Percentiles rank a stretch among this genome's conserved stretches.
These are phyloP conservation scores for Agrocybe chaxingu DNA, from an alignment of 768 basidiomycete genomes.

Conservation along the genomic window DNA sequence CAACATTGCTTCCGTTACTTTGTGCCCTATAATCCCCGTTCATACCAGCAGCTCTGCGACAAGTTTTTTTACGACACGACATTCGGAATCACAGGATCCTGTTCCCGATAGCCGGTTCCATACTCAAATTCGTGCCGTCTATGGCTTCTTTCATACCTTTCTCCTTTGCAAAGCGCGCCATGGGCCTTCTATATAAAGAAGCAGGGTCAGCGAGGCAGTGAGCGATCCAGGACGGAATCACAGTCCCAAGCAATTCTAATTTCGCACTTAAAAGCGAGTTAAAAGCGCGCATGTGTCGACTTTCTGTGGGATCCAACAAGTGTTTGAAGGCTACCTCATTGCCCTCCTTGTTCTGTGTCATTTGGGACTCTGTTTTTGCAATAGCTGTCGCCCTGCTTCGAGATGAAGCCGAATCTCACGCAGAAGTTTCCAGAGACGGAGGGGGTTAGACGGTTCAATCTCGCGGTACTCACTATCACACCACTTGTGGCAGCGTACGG, in stretches of 20 bases:
- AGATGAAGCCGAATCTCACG: constrained; percentile 16
- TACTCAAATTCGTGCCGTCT: constrained; percentile 9
- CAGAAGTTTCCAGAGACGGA: constrained; percentile 44
- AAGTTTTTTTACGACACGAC: constrained; percentile 5
- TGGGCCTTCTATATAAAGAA: constrained; percentile 16
- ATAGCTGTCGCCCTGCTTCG: not conserved
- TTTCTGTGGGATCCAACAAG: constrained; percentile 16
- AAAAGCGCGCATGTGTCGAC: not conserved
- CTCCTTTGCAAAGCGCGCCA: constrained; percentile 10
- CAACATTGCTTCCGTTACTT: constrained; percentile 8
- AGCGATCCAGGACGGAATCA: constrained; percentile 22
- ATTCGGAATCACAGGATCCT: constrained; percentile 6
- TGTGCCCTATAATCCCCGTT: constrained; percentile 9
- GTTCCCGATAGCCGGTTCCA: constrained; percentile 11
- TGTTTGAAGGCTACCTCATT: constrained; percentile 6
- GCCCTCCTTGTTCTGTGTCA: constrained; percentile 2
- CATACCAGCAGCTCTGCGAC: constrained; percentile 4
- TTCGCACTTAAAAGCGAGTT: constrained; percentile 12
- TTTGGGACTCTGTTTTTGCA: not conserved
- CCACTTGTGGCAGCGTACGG: constrained; percentile 75
- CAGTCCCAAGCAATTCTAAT: constrained; percentile 11
- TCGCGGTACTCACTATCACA: constrained; percentile 64
- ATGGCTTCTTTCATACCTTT: constrained; percentile 15
- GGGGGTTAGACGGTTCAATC: constrained; percentile 75
- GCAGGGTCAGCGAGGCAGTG: constrained; percentile 13